Evolutionary conservation across 73 alveolate genomes (phyloP).

Genomic region (Uronychia binucleata): DNA sequence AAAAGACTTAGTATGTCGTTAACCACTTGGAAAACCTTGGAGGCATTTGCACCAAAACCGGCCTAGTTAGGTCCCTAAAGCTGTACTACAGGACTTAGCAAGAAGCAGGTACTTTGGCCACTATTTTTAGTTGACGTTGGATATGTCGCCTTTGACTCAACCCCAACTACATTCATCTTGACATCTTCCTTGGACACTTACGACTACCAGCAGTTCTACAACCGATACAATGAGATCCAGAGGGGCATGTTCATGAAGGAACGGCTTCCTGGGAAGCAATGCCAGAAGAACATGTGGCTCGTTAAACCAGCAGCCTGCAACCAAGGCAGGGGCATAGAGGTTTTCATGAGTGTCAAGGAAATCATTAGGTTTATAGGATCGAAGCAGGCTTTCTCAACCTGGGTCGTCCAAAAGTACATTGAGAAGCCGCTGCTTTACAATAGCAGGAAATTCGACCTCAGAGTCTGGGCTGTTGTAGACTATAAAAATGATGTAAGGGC

Average conservation of each 20-base stretch:
- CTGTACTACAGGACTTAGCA: constrained; percentile 49
- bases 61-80: constrained; percentile 57
- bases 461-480: constrained; percentile 77
- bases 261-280: constrained; percentile 67
- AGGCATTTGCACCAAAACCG: constrained; percentile 61
- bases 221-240: background rate
- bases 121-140: constrained; percentile 21
- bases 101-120: constrained; percentile 25
- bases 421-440: constrained; percentile 79
- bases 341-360: constrained; percentile 44
- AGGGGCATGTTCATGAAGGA: background rate
- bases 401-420: constrained; percentile 81
- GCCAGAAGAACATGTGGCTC: constrained; percentile 62
- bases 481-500: constrained; percentile 64
- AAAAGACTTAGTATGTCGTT: constrained; percentile 1
- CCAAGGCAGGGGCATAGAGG: constrained; percentile 72
- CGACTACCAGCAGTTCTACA: background rate
- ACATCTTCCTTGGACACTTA: constrained; percentile 15
- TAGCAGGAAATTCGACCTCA: constrained; percentile 84
- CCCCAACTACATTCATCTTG: constrained; percentile 68
- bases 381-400: constrained; percentile 32
- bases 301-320: constrained; percentile 67
- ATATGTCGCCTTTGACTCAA: constrained; percentile 62
- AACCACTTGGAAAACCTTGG: constrained; percentile 59
- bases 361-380: constrained; percentile 37